Conservation (phyloP, 2,329 filamentous ascomycete genomes). For the Nannizzia gypsea region DNA sequence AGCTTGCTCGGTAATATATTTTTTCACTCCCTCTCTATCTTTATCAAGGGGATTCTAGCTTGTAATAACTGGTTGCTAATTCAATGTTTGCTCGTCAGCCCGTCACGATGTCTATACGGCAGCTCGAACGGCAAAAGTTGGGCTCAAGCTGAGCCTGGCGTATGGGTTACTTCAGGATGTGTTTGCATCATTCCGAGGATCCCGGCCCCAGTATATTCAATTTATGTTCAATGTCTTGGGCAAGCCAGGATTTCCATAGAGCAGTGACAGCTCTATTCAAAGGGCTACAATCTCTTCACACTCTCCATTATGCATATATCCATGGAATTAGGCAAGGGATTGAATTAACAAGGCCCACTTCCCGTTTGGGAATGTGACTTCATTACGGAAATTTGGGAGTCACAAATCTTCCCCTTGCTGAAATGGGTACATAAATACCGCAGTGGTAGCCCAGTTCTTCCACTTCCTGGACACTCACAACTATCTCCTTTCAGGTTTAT, state of each 20-base stretch:
- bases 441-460: background rate
- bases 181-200: slow-evolving; percentile 56
- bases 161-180: slow-evolving; percentile 76
- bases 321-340: background rate
- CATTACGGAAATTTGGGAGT: background rate
- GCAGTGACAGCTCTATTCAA: background rate
- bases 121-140: slow-evolving; percentile 66
- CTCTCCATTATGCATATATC: background rate
- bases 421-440: background rate
- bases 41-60: too few species aligned
- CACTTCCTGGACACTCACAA: background rate
- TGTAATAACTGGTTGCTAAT: slow-evolving; percentile 9
- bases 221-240: slow-evolving; percentile 7
- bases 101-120: slow-evolving; percentile 66
- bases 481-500: background rate
- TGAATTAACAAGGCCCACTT: background rate
- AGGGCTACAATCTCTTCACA: background rate
- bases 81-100: slow-evolving; percentile 40
- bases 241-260: background rate
- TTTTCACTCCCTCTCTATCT: slow-evolving; percentile 1
- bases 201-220: slow-evolving; percentile 57
- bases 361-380: background rate
- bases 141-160: slow-evolving; percentile 62
- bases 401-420: background rate
- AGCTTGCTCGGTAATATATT: slow-evolving; percentile 62